Conservation (phyloP, 441 rosid species). For the Aleurites moluccanus region DNA sequence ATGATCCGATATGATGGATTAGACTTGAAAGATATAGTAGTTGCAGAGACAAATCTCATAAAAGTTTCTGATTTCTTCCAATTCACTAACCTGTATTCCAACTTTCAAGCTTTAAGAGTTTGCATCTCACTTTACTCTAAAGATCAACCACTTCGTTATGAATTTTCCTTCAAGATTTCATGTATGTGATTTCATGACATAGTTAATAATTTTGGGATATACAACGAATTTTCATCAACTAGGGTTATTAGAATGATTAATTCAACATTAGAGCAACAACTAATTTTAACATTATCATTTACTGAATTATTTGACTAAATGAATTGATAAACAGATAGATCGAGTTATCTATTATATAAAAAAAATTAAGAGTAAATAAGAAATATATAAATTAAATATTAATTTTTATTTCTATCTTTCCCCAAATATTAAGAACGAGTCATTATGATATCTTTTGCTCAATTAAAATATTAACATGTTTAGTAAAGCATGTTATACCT, state of each 20-base stretch:
- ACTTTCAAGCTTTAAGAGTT: neutral
- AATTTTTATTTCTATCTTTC: neutral
- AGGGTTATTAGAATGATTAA: neutral
- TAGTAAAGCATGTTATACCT: neutral
- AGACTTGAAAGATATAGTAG: slow-evolving; percentile 13
- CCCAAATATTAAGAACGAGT: neutral
- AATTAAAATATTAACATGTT: neutral
- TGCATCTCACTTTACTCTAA: slow-evolving; percentile 19
- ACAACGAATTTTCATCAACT: neutral
- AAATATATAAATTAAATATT: slow-evolving; percentile 2
- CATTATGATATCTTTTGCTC: slow-evolving; percentile 8
- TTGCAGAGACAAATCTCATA: slow-evolving; percentile 5
- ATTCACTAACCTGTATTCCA: neutral
- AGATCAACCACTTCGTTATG: neutral
- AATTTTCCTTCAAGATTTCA: neutral
- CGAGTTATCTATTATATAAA: no score
- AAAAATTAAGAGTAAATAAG: no score
- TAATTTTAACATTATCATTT: no score
- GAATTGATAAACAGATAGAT: neutral
- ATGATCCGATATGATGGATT: slow-evolving; percentile 23
- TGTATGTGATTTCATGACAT: neutral
- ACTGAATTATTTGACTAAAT: no score
- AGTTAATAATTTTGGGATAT: neutral
- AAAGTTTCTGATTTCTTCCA: slow-evolving; percentile 7
- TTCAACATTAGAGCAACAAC: neutral